Percentiles rank a stretch among this genome's conserved stretches.
Evolutionary conservation across 805 yeast species (phyloP).

Genomic region (Yarrowia sp.): DNA sequence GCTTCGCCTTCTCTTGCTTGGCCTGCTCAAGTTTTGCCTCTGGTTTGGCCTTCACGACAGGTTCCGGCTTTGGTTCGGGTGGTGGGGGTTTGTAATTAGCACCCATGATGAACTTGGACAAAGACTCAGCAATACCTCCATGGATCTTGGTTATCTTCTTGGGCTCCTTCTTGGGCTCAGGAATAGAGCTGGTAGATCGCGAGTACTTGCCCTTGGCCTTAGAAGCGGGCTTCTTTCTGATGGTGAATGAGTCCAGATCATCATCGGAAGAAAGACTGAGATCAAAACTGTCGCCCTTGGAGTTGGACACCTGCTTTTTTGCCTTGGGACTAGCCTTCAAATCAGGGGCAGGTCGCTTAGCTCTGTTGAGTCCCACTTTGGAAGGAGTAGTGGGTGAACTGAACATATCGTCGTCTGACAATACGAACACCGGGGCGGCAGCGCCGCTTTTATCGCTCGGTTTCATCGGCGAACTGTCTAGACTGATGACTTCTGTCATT

Average conservation of each 20-base stretch:
- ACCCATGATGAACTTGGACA: slow-evolving; percentile 26
- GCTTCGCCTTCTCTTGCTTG: background rate
- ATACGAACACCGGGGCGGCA: background rate
- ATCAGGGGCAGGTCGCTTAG: slow-evolving; percentile 15
- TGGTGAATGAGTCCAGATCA: background rate
- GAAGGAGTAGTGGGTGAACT: background rate
- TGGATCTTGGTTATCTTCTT: slow-evolving; percentile 30
- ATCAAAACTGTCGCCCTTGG: slow-evolving; percentile 24
- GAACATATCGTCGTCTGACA: background rate
- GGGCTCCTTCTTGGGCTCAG: slow-evolving; percentile 7
- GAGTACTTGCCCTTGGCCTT: background rate
- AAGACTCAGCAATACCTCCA: slow-evolving; percentile 19
- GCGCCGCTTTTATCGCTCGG: background rate
- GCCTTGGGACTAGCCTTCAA: background rate
- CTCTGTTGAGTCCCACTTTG: background rate
- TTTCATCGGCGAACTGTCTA: slow-evolving; percentile 8
- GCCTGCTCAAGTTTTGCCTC: too few species aligned
- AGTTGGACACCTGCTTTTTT: slow-evolving; percentile 12
- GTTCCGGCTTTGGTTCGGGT: slow-evolving; percentile 4
- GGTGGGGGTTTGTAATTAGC: slow-evolving; percentile 17
- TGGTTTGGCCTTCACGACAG: background rate
- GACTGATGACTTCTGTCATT: background rate
- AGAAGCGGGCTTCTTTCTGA: background rate
- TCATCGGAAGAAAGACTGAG: slow-evolving; percentile 18
- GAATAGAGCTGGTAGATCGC: background rate